Conservation (phyloP, 371 early-diverging fungal genomes). For the Syncephalastrum sp. region DNA sequence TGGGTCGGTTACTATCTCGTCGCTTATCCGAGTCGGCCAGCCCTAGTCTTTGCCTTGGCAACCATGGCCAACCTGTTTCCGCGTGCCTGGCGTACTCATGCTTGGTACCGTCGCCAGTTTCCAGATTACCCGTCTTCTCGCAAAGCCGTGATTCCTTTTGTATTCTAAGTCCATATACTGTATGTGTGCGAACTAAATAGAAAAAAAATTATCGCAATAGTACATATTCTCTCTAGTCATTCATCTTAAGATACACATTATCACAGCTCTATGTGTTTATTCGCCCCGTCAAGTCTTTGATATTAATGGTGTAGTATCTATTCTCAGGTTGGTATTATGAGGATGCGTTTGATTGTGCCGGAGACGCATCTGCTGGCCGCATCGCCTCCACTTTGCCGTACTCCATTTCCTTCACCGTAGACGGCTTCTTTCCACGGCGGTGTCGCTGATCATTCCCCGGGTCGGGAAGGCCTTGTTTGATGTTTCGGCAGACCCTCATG, state of each 20-base stretch:
- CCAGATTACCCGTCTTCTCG: slow-evolving; percentile 48
- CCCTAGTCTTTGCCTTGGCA: slow-evolving; percentile 47
- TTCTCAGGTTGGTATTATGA: too few species aligned
- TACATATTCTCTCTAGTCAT: neutral
- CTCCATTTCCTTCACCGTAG: neutral
- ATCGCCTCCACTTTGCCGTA: too few species aligned
- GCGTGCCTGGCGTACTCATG: slow-evolving; percentile 55
- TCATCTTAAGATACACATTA: too few species aligned
- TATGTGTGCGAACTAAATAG: neutral
- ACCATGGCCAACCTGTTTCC: slow-evolving; percentile 63
- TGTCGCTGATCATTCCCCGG: neutral
- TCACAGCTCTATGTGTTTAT: too few species aligned
- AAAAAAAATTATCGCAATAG: neutral
- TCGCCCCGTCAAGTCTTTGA: too few species aligned
- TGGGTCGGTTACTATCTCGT: slow-evolving; percentile 66
- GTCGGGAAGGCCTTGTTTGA: neutral
- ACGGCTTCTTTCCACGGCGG: neutral
- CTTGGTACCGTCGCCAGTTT: slow-evolving; percentile 60
- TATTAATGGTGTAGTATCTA: too few species aligned
- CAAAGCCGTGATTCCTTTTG: slow-evolving; percentile 62
- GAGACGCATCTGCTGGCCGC: too few species aligned
- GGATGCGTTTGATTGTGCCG: too few species aligned
- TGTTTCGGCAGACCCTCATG: slow-evolving; percentile 5
- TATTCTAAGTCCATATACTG: slow-evolving; percentile 36
- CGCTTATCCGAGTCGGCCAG: slow-evolving; percentile 45